Base-by-base conservation (phyloP, 371 early-diverging fungal genomes). In the Apophysomyces sp. region DNA sequence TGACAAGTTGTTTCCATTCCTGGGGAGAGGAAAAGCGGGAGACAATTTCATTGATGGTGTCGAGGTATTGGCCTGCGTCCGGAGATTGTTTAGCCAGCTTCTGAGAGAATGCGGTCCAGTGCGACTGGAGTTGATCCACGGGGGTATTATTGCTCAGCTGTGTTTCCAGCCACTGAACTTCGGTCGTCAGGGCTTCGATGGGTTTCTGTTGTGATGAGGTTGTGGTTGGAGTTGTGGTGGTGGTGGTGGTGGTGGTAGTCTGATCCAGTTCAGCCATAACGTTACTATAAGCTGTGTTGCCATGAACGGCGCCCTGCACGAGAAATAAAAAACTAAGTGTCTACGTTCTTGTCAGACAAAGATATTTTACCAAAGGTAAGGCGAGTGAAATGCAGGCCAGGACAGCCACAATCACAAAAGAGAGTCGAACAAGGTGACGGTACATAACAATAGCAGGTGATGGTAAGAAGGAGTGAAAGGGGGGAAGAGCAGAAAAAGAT, bases 121-220 rank as follows among this genome's bases (percentile, higher is more conserved):
- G 52, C 8, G 61, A n/a, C 36, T 53, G 52, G 37, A 60, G 7
- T 39, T 60, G 61, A 18, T 60, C 61, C n/a, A 30, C 30, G 3
- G 59, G 44, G 16, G 11, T 37, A 2, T 36, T 29, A 30, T 51
- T 52, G 3, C 24, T 52, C 1, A 24, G 21, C 15, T 52, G 26
- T 24, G 61, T 52, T 39, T 60, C 61, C 4, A 60, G 54, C 12
- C 11, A 52, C 8, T 36, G 26, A 8, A 60, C 52, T 39, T 60
- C 61, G 9, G 16, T 13, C 24, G 61, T 21, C 49, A 44, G 8
- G 16, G 1, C 18, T 16, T 44, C 9, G 3, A 44, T 21, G 21
- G 49, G 49, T 5, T n/a, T 18, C 3, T 4, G 11, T 16, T n/a
- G 21, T 18, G 24, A 44, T 44, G 49, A 18, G 49, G 49, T 16